Percentiles rank a stretch among this genome's conserved stretches.
These are phyloP conservation scores for Ophiocordyceps sinensis DNA, from an alignment of 2,329 filamentous ascomycete genomes.

Conservation along the genomic window DNA sequence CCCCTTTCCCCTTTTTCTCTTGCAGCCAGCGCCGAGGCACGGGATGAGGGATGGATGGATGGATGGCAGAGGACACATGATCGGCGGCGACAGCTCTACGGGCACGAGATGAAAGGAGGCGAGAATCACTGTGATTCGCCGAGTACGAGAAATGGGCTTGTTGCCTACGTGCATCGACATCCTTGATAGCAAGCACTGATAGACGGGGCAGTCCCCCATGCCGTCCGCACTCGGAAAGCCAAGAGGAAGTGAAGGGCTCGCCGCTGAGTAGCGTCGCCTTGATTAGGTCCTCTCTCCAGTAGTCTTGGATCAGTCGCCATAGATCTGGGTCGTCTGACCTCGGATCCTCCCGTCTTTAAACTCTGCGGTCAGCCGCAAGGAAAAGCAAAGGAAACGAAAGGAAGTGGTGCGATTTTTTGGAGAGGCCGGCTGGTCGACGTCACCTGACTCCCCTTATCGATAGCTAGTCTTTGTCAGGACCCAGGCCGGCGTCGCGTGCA, in stretches of 20 bases:
- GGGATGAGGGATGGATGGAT: too few relatives aligned
- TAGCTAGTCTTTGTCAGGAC: background rate
- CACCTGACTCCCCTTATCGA: background rate
- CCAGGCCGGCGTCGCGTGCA: background rate
- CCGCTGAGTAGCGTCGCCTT: background rate
- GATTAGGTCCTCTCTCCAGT: background rate
- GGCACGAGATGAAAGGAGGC: background rate
- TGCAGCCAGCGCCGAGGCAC: background rate
- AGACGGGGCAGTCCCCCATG: slow-evolving; percentile 1
- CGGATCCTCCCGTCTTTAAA: too few relatives aligned
- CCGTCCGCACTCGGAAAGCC: slow-evolving; percentile 1
- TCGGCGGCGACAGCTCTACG: background rate
- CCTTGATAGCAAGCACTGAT: slow-evolving; percentile 3
- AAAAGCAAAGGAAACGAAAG: background rate
- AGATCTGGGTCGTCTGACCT: too few relatives aligned
- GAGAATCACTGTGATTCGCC: background rate
- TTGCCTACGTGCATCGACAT: background rate
- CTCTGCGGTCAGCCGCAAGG: too few relatives aligned
- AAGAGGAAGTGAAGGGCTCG: background rate
- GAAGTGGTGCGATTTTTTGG: too few relatives aligned
- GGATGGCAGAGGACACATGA: background rate
- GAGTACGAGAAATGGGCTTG: background rate
- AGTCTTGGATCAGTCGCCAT: too few relatives aligned
- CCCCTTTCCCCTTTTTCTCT: background rate
- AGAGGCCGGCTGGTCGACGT: too few relatives aligned